Evolutionary conservation across 1,284 basidiomycete species (phyloP).

Genomic region (Rhodotorula sp.): DNA sequence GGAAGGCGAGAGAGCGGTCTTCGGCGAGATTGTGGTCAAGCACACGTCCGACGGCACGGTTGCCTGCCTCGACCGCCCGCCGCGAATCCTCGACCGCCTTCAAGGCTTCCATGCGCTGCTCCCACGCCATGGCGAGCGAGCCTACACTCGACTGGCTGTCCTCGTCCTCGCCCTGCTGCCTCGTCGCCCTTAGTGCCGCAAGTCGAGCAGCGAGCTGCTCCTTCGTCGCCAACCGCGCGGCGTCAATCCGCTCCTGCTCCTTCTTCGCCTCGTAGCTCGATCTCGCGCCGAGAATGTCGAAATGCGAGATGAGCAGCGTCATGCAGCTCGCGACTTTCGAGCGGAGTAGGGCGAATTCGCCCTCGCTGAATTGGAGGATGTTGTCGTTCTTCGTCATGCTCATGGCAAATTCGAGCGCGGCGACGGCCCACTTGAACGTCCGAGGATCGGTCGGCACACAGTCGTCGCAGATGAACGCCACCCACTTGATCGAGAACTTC

Average conservation of each 20-base stretch:
- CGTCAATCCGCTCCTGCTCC: conserved; percentile 75
- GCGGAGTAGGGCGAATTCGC: conserved; percentile 84
- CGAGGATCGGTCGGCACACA: conserved; percentile 94
- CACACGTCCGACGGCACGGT: conserved; percentile 79
- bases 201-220: conserved; percentile 47
- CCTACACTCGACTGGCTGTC: conserved; percentile 28
- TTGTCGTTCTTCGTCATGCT: conserved; percentile 83
- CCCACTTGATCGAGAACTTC: conserved; percentile 90
- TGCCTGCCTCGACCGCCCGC: conserved; percentile 62
- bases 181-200: conserved; percentile 38
- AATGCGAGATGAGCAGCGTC: conserved; percentile 92
- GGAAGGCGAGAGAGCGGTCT: conserved; percentile 83
- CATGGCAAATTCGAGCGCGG: conserved; percentile 90
- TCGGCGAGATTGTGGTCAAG: conserved; percentile 87
- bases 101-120: conserved; percentile 35
- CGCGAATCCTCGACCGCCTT: conserved; percentile 61
- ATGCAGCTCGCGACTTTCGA: conserved; percentile 95
- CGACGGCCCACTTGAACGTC: conserved; percentile 98
- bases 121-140: conserved; percentile 36
- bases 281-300: conserved; percentile 93
- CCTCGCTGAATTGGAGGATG: conserved; percentile 82
- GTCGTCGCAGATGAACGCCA: conserved; percentile 96
- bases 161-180: conserved; percentile 47
- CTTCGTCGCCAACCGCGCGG: conserved; percentile 58
- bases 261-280: conserved; percentile 82